Percentiles rank a stretch among this genome's conserved stretches.
phyloP scores from a whole-genome alignment of 352 stramenopile species.

The Pythium rishiriense region DNA sequence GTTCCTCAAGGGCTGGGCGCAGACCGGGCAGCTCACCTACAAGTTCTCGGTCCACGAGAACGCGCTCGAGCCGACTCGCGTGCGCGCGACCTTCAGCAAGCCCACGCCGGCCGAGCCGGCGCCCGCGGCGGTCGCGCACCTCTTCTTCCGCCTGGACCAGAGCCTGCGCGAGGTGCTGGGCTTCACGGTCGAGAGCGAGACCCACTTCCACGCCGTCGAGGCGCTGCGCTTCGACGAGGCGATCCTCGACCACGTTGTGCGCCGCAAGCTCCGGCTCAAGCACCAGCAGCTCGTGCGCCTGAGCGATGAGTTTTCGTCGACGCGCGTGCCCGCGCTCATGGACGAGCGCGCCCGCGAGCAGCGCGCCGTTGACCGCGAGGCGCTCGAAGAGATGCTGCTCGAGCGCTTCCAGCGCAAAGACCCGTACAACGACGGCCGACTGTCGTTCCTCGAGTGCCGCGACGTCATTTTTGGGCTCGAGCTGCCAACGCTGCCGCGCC shows the following conservation, averaged over 20 bases:
- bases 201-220: slow-evolving; percentile 53
- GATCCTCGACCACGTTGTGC: slow-evolving; percentile 54
- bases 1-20: slow-evolving; percentile 45
- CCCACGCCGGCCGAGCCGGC: slow-evolving; percentile 40
- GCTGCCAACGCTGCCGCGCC: slow-evolving; percentile 17
- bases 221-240: slow-evolving; percentile 53
- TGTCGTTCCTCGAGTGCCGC: slow-evolving; percentile 45
- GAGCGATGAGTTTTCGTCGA: slow-evolving; percentile 65
- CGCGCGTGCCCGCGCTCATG: slow-evolving; percentile 48
- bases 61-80: slow-evolving; percentile 35
- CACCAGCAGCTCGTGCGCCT: slow-evolving; percentile 43
- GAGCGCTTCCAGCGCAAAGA: slow-evolving; percentile 64
- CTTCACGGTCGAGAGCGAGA: slow-evolving; percentile 66
- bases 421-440: slow-evolving; percentile 62
- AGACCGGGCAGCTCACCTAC: slow-evolving; percentile 50
- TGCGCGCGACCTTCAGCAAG: slow-evolving; percentile 69
- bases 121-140: slow-evolving; percentile 47
- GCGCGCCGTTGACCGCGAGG: slow-evolving; percentile 41
- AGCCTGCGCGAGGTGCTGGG: slow-evolving; percentile 41
- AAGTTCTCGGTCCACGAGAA: slow-evolving; percentile 54
- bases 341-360: slow-evolving; percentile 36
- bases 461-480: slow-evolving; percentile 45
- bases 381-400: slow-evolving; percentile 54
- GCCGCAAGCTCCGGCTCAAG: slow-evolving; percentile 55
- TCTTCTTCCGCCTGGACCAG: slow-evolving; percentile 56